phyloP scores from a whole-genome alignment of 2,329 filamentous ascomycete species.

The Fusarium haematococcum region DNA sequence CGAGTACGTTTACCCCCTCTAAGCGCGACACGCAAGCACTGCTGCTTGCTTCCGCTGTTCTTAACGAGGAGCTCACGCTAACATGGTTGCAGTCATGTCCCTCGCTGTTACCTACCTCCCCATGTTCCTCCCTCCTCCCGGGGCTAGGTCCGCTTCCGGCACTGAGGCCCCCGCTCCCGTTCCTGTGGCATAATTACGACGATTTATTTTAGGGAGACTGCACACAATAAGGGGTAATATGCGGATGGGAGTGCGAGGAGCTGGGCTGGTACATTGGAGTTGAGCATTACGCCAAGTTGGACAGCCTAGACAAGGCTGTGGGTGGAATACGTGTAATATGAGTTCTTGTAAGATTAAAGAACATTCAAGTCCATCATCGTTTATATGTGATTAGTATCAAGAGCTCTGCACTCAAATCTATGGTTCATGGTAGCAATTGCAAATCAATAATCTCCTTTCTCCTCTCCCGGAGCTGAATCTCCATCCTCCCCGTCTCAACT shows the following conservation, averaged over 20 bases:
- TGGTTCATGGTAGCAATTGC: background rate
- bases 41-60: background rate
- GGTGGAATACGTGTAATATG: slow-evolving; percentile 6
- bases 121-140: slow-evolving; percentile 60
- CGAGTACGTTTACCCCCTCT: slow-evolving; percentile 65
- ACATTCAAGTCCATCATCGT: background rate
- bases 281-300: slow-evolving; percentile 9
- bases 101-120: slow-evolving; percentile 65
- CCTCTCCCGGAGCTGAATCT: background rate
- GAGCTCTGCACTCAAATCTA: background rate
- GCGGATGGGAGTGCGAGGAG: background rate
- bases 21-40: background rate
- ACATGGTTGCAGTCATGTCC: slow-evolving; percentile 64
- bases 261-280: slow-evolving; percentile 8
- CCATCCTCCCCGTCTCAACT: background rate
- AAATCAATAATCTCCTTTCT: background rate
- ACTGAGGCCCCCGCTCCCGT: slow-evolving; percentile 47
- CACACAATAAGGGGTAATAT: slow-evolving; percentile 8
- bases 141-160: slow-evolving; percentile 46
- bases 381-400: background rate
- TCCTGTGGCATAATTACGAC: slow-evolving; percentile 25
- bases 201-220: background rate
- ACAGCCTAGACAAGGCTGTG: background rate
- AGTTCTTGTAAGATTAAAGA: slow-evolving; percentile 14
- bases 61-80: slow-evolving; percentile 11